These are phyloP conservation scores for Vanderwaltozyma yarrowii DNA, from an alignment of 805 yeast genomes.

Conservation along the genomic window DNA sequence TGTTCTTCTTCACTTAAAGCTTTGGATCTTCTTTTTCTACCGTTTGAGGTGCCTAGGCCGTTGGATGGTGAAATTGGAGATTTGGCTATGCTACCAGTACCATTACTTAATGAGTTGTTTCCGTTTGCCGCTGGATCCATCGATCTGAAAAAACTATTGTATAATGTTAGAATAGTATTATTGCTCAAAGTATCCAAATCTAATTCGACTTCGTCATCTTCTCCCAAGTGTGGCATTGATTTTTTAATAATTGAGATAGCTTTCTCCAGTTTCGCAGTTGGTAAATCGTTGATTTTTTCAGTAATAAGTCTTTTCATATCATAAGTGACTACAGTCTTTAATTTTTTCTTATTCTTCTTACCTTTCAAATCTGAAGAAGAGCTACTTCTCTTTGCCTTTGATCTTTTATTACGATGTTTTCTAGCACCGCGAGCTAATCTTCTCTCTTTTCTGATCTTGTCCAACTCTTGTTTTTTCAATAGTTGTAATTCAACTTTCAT, in stretches of 20 bases:
- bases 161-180: slow-evolving; percentile 68
- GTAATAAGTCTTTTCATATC: slow-evolving; percentile 94
- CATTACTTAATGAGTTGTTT: slow-evolving; percentile 24
- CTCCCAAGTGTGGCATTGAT: slow-evolving; percentile 45
- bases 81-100: slow-evolving; percentile 5
- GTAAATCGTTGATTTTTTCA: slow-evolving; percentile 67
- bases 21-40: slow-evolving; percentile 40
- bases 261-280: slow-evolving; percentile 72
- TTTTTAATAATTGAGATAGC: slow-evolving; percentile 81
- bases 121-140: slow-evolving; percentile 19
- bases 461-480: slow-evolving; percentile 69
- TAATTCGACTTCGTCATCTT: slow-evolving; percentile 89
- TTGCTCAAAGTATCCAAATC: slow-evolving; percentile 92
- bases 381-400: slow-evolving; percentile 35
- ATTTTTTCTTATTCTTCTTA: slow-evolving; percentile 18
- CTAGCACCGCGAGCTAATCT: slow-evolving; percentile 26
- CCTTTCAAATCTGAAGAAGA: slow-evolving; percentile 6
- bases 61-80: slow-evolving; percentile 23
- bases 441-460: slow-evolving; percentile 55
- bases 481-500: slow-evolving; percentile 79
- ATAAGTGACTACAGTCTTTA: slow-evolving; percentile 53
- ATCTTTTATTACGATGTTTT: slow-evolving; percentile 17
- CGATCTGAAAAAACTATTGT: slow-evolving; percentile 65
- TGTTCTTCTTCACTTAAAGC: slow-evolving; percentile 59
- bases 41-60: slow-evolving; percentile 6